Base-by-base conservation (phyloP, 768 basidiomycete species). In the Podaxis pistillaris region DNA sequence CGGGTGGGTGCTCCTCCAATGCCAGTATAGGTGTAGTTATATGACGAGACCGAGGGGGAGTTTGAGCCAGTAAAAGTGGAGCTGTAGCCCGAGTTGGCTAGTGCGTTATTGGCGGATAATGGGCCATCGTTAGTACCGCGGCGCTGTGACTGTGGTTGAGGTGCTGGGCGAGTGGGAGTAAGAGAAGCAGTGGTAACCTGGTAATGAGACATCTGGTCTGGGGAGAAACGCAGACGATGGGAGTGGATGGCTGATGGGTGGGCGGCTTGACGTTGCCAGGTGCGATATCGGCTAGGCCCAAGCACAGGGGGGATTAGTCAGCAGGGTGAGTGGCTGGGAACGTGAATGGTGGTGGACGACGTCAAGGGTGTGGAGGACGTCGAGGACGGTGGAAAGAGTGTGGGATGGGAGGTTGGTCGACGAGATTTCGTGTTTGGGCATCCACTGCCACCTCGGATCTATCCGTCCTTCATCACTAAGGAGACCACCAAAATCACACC, bases 1-100 rank as follows among this genome's bases (percentile, higher is more conserved):
- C 86, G 81, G 73, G 84, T 83, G 30, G 92, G 92, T 1, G 90
- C 89, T 50, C 85, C 92, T 54, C 92, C 92, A 64, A 93, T 93
- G 59, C 92, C 91, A 6, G 88, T 83, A 74, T 92, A 92, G n/a
- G 84, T 81, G 13, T 83, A 69, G 22, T 81, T 77, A 71, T 89
- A 90, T 3, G 88, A 83, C 0, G 89, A 87, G 52, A 79, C 75
- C 1, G 86, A 81, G 15, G 85, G 79, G 2, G 82, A 78, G n/a
- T 41, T 56, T 37, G 79, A 75, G 68, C 84, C 78, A 3, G 84
- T 79, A 68, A 87, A 87, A 1, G 87, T 83, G 1, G 84, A 70
- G 67, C 78, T 83, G 74, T 89, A 90, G 46, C 85, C 85, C 33
- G 85, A 80, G 62, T 70, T 76, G n/a, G 79, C 71, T 55, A 87